phyloP scores from a whole-genome alignment of 2,329 filamentous ascomycete species.

The Immersiporthe knoxdaviesiana region DNA sequence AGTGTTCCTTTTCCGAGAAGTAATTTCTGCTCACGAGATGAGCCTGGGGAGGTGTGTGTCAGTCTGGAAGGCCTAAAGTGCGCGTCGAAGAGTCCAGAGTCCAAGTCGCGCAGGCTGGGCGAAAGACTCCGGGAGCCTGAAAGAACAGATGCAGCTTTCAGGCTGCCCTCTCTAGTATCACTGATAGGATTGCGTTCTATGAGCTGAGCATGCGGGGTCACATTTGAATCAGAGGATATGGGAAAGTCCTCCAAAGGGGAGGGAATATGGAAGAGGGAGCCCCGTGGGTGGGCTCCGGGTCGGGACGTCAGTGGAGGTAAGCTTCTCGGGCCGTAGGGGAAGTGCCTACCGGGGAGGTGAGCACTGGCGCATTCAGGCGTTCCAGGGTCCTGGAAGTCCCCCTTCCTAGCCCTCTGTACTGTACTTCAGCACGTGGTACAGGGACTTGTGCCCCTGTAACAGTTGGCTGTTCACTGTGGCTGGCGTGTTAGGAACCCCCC shows the following conservation, averaged over 20 bases:
- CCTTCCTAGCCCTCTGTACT: too few relatives aligned
- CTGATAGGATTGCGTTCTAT: background rate
- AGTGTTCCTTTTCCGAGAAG: too few relatives aligned
- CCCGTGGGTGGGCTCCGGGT: conserved; percentile 12
- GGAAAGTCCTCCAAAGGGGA: background rate
- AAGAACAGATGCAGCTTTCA: background rate
- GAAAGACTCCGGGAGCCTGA: background rate
- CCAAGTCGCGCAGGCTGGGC: background rate
- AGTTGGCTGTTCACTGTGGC: background rate
- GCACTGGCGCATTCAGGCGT: background rate
- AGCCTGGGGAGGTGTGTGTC: background rate
- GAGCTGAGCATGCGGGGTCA: background rate
- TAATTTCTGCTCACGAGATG: background rate
- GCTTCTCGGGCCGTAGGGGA: background rate
- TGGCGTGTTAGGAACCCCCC: background rate
- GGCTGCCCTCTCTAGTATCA: background rate
- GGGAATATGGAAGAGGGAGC: background rate
- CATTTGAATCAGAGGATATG: background rate
- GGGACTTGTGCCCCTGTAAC: background rate
- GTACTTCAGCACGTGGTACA: too few relatives aligned
- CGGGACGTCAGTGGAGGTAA: conserved; percentile 22
- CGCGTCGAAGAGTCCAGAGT: too few relatives aligned
- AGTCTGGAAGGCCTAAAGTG: background rate
- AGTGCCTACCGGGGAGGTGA: background rate
- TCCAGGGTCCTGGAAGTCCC: too few relatives aligned